Conservation (phyloP, 2,329 filamentous ascomycete species). For the Aspergillus glaucus region DNA sequence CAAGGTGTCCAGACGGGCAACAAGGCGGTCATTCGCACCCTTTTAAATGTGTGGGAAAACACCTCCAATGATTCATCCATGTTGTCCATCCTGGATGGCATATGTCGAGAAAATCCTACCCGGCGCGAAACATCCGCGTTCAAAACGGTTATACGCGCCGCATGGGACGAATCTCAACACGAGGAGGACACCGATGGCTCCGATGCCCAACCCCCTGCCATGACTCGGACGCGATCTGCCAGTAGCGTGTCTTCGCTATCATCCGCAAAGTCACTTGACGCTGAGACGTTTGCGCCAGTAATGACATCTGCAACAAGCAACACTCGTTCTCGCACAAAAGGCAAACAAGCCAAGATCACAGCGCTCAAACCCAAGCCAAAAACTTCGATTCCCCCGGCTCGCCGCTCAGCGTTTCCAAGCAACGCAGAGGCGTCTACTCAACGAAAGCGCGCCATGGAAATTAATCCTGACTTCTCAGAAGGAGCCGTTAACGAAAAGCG, state of each 20-base stretch:
- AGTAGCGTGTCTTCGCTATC: conserved; percentile 34
- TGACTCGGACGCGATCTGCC: conserved; percentile 17
- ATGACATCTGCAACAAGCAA: conserved; percentile 11
- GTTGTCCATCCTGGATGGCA: conserved; percentile 24
- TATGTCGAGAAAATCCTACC: conserved; percentile 21
- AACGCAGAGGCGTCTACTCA: conserved; percentile 17
- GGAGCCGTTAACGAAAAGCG: conserved; percentile 20
- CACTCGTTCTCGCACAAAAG: conserved; percentile 13
- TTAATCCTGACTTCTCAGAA: conserved; percentile 23
- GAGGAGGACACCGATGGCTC: conserved; percentile 6
- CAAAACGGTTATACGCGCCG: conserved; percentile 24
- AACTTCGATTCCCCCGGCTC: conserved; percentile 5
- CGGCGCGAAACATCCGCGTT: conserved; percentile 22
- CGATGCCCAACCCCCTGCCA: conserved; percentile 4
- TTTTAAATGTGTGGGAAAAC: conserved; percentile 23
- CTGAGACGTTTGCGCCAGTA: conserved; percentile 25
- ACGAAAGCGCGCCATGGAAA: conserved; percentile 24
- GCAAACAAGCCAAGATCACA: conserved; percentile 18
- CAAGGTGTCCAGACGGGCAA: conserved; percentile 24
- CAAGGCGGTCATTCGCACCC: conserved; percentile 20
- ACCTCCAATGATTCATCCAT: conserved; percentile 25
- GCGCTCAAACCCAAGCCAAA: conserved; percentile 14
- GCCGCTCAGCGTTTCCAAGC: conserved; percentile 13
- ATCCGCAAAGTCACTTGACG: conserved; percentile 33
- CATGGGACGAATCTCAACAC: conserved; percentile 16